Percentiles rank a stretch among this genome's conserved stretches.
phyloP scores from a whole-genome alignment of 2,329 filamentous ascomycete genomes.

The Paecilomyces sp. region DNA sequence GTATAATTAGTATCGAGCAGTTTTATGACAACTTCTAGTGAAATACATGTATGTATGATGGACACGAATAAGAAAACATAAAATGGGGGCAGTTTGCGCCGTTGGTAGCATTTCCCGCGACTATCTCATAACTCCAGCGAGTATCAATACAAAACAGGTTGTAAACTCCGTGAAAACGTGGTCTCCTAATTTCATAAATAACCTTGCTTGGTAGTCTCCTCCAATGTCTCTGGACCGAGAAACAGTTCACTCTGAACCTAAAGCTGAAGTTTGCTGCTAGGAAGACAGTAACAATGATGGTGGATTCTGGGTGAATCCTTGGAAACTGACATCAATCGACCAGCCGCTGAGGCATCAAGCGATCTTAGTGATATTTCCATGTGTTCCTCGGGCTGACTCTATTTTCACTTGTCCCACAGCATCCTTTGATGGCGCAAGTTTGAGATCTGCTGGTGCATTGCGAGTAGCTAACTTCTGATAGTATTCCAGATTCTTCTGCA shows the following conservation, averaged over 20 bases:
- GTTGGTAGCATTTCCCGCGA: neutral
- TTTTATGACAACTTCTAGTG: neutral
- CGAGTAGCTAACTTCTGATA: neutral
- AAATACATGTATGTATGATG: neutral
- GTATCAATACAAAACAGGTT: neutral
- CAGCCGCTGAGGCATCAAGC: neutral
- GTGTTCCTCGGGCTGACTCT: neutral
- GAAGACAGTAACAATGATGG: too few relatives aligned
- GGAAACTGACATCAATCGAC: neutral
- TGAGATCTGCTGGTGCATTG: neutral
- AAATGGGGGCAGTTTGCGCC: neutral
- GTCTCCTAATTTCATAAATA: too few relatives aligned
- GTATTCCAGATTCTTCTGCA: neutral
- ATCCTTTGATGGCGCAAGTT: neutral
- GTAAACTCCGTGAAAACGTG: too few relatives aligned
- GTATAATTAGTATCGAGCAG: neutral
- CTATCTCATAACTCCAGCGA: neutral
- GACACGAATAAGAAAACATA: neutral
- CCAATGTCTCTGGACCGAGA: too few relatives aligned
- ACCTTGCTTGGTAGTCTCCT: too few relatives aligned
- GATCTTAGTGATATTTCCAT: neutral
- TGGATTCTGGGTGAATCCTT: neutral
- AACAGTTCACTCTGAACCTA: too few relatives aligned
- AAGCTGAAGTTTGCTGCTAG: too few relatives aligned
- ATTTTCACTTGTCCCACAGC: neutral